A percentile compares a stretch with the other conserved stretches of the same genome.
Evolutionary conservation across 208 protist species (phyloP).

Genomic region (Phytomonas serpens): DNA sequence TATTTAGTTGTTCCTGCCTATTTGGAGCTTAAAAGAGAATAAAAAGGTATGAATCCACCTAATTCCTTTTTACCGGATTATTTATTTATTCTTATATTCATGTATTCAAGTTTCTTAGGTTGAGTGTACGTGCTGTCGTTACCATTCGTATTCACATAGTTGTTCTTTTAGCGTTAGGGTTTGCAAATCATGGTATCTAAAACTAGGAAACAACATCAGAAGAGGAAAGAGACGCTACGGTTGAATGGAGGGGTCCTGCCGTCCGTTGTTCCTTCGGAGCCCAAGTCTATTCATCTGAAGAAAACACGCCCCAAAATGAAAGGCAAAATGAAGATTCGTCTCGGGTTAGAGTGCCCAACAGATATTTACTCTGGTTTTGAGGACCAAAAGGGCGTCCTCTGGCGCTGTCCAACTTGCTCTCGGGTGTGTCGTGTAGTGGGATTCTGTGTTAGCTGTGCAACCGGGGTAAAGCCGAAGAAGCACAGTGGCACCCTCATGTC

Average conservation of each 20-base stretch:
- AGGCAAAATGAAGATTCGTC: conserved; percentile 85
- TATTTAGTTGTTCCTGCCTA: background rate
- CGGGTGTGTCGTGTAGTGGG: conserved; percentile 71
- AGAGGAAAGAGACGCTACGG: conserved; percentile 54
- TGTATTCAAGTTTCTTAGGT: background rate
- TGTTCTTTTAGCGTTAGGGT: background rate
- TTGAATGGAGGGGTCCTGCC: conserved; percentile 61
- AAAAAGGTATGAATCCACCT: background rate
- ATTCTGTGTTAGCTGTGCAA: conserved; percentile 79
- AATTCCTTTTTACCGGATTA: background rate
- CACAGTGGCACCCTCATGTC: conserved; percentile 55
- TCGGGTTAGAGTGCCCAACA: conserved; percentile 70
- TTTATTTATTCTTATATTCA: background rate
- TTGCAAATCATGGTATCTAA: conserved; percentile 73
- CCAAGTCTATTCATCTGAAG: conserved; percentile 83
- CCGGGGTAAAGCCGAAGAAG: conserved; percentile 46
- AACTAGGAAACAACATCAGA: conserved; percentile 77
- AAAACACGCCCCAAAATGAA: conserved; percentile 87
- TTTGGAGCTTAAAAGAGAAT: background rate
- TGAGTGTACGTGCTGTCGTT: background rate
- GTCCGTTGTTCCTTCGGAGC: conserved; percentile 43
- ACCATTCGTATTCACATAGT: background rate
- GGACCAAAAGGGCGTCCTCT: conserved; percentile 72
- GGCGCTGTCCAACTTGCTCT: conserved; percentile 62
- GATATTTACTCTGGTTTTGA: conserved; percentile 87